A percentile compares a stretch with the other conserved stretches of the same genome.
phyloP scores from a whole-genome alignment of 1,284 basidiomycete species.

The Inonotus hispidus region DNA sequence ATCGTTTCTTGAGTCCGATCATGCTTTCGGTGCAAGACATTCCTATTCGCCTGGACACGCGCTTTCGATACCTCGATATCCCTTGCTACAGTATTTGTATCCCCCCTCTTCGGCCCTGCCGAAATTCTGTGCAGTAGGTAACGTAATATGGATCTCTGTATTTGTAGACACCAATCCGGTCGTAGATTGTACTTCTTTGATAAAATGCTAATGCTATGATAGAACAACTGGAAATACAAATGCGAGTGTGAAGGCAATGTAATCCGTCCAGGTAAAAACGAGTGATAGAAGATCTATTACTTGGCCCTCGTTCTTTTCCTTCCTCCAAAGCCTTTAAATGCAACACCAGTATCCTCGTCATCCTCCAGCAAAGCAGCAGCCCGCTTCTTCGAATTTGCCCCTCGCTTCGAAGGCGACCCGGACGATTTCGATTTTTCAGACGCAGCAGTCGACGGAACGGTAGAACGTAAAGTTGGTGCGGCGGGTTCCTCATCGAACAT shows the following conservation, averaged over 20 bases:
- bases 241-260: too few species aligned
- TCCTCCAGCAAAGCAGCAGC: conserved; percentile 47
- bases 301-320: conserved; percentile 27
- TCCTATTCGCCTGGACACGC: too few species aligned
- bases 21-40: too few species aligned
- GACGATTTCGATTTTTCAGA: conserved; percentile 13
- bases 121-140: too few species aligned
- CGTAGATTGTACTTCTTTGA: background rate
- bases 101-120: too few species aligned
- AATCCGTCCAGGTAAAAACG: too few species aligned
- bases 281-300: background rate
- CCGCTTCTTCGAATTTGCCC: conserved; percentile 30
- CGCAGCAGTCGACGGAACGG: conserved; percentile 30
- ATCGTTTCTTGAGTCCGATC: too few species aligned
- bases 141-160: background rate
- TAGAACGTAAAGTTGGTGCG: conserved; percentile 25
- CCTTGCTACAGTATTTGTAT: too few species aligned
- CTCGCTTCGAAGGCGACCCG: conserved; percentile 17
- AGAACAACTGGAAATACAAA: too few species aligned
- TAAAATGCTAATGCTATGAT: too few species aligned
- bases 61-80: too few species aligned
- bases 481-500: background rate
- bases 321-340: conserved; percentile 57
- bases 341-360: conserved; percentile 63
- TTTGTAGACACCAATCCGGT: background rate